These are phyloP conservation scores for Taiozyma sp. DNA, from an alignment of 1,139 yeast species.

Conservation along the genomic window DNA sequence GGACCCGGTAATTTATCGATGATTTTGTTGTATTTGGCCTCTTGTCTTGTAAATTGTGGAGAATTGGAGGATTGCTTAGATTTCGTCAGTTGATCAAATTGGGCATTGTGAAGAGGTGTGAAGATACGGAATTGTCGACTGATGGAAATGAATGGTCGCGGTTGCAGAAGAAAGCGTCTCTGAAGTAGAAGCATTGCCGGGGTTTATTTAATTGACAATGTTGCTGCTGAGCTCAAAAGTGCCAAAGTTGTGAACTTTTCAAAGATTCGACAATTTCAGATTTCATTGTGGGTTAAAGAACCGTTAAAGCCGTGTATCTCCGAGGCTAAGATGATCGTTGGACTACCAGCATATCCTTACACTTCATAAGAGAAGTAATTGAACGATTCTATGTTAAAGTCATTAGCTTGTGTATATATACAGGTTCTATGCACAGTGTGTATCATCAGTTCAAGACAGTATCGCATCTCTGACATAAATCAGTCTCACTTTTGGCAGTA, in stretches of 20 bases:
- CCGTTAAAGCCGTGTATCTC: too few relatives aligned
- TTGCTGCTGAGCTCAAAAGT: too few relatives aligned
- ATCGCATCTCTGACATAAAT: conserved; percentile 66
- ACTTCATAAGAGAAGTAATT: too few relatives aligned
- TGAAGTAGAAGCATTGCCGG: conserved; percentile 8
- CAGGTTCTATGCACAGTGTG: not conserved
- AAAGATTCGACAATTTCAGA: too few relatives aligned
- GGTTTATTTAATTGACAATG: too few relatives aligned
- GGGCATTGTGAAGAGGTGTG: not conserved
- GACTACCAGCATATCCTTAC: too few relatives aligned
- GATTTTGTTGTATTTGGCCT: conserved; percentile 7
- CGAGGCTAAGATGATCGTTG: too few relatives aligned
- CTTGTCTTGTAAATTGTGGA: not conserved
- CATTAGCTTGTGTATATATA: not conserved
- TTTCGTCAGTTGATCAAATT: not conserved
- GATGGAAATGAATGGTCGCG: not conserved
- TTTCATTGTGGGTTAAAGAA: too few relatives aligned
- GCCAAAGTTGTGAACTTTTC: too few relatives aligned
- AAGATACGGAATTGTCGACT: not conserved
- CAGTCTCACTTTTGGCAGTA: conserved; percentile 44
- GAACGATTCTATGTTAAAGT: too few relatives aligned
- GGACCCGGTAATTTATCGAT: conserved; percentile 19
- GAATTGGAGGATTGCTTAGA: not conserved
- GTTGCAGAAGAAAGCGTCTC: not conserved
- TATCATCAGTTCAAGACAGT: conserved; percentile 25